Conservation (phyloP, 139 green algal species). For the Tetratostichococcus sp. region DNA sequence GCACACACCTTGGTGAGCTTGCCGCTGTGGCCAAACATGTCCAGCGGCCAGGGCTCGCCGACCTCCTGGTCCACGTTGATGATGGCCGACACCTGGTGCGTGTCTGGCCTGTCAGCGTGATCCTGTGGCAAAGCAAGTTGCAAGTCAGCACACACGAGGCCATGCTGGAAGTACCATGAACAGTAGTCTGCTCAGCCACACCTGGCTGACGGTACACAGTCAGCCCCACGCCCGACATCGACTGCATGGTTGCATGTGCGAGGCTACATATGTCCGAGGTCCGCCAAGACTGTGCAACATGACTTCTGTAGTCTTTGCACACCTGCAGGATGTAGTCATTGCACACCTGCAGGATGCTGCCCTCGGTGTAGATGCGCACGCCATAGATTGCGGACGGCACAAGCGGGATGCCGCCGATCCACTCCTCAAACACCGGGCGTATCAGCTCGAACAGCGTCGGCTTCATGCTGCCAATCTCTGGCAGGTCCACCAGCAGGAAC, state of each 20-base stretch:
- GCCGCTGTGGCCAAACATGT: background rate
- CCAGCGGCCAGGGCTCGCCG: background rate
- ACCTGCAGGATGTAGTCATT: too few species aligned
- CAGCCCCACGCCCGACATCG: too few species aligned
- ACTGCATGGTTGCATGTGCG: too few species aligned
- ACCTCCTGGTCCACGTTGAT: background rate
- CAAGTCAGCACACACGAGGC: too few species aligned
- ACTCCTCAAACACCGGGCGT: background rate
- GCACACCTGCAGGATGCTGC: background rate
- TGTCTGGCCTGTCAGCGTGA: background rate
- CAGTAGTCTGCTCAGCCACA: too few species aligned
- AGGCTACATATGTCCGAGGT: too few species aligned
- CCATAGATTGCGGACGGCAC: background rate
- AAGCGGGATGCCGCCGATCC: background rate
- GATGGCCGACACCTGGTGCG: background rate
- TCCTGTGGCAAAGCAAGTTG: background rate
- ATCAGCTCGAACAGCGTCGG: background rate
- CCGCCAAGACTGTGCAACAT: too few species aligned
- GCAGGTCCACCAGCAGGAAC: slow-evolving; percentile 1
- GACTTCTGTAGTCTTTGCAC: too few species aligned
- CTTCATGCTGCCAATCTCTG: background rate
- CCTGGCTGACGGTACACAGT: too few species aligned
- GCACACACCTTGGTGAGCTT: background rate
- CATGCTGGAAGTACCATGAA: too few species aligned
- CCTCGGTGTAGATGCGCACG: background rate